Base-by-base conservation (phyloP, 78 protist genomes). In the Emiliania huxleyi region DNA sequence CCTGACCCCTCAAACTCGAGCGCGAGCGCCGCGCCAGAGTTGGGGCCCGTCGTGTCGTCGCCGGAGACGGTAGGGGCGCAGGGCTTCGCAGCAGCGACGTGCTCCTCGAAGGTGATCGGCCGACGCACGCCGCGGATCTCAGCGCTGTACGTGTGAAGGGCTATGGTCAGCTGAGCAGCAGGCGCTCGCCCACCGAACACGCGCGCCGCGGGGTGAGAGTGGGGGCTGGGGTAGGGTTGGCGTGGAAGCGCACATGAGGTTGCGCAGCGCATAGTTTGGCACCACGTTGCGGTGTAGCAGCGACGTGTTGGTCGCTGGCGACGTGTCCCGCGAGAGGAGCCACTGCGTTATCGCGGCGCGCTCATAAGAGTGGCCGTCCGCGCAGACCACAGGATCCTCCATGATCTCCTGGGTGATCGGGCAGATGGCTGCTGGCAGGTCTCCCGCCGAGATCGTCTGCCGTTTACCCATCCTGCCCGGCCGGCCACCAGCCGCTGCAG, bases 351-450 rank as follows among this genome's bases (percentile, higher is more conserved):
- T n/a, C 15, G 87, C 81, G 26, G 69, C 44, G 18, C 94, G 81
- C 75, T 93, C 94, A 25, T 93, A 93, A 15, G 84, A 26, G n/a
- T 71, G 46, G 37, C 94, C 94, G 37, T 93, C 94, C 18, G 94
- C 42, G 87, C 90, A 90, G 19, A 93, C 91, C 25, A 93, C 94
- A 1, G 94, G 94, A 25, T 93, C 94, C 79, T n/a, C 91, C 93
- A 91, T 94, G 4, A 96, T 21, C 4, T 92, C 92, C 43, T 91
- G 92, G 37, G 97, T 37, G 69, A 93, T 62, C 18, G 93, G 93
- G 69, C 85, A 77, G 23, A 77, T 77, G 85, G 46, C 11, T 1
- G 85, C 85, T 1, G 85, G 85, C 33, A 77, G 26, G 22, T 77
- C 85, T 3, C 38, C 73, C 62, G 62, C 62, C 15, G 62, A 52